Conservation (phyloP, 2,329 filamentous ascomycete genomes). For the Cadophora sp. region DNA sequence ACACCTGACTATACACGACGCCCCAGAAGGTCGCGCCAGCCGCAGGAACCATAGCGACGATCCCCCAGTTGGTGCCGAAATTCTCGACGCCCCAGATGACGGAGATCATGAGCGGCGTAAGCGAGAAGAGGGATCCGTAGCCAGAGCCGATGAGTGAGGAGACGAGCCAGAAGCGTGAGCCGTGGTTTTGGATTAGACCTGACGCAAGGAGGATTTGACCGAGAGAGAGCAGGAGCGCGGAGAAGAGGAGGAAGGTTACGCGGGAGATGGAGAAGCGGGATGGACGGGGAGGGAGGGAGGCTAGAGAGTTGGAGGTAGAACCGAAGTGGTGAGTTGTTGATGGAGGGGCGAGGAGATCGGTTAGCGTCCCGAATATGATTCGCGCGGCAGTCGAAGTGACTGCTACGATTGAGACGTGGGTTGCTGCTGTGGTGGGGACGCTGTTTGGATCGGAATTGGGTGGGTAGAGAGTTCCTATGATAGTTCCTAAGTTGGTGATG, state of each 20-base stretch:
- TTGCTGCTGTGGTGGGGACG: conserved; percentile 68
- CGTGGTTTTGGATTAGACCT: conserved; percentile 75
- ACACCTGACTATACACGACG: conserved; percentile 82
- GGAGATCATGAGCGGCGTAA: conserved; percentile 91
- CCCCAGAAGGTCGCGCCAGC: conserved; percentile 90
- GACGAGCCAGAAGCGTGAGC: conserved; percentile 83
- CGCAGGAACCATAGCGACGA: conserved; percentile 90
- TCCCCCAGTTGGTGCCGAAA: conserved; percentile 97
- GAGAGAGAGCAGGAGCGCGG: conserved; percentile 74
- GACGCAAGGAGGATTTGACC: conserved; percentile 82
- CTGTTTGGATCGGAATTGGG: conserved; percentile 55
- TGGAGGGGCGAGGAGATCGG: conserved; percentile 81
- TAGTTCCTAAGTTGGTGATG: conserved; percentile 95
- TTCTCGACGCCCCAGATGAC: conserved; percentile 99
- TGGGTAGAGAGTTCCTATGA: conserved; percentile 84
- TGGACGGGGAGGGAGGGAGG: conserved; percentile 49
- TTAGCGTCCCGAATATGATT: conserved; percentile 86
- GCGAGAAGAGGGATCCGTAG: conserved; percentile 89
- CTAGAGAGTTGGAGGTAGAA: conserved; percentile 40
- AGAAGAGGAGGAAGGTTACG: conserved; percentile 78
- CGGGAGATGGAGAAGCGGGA: conserved; percentile 70
- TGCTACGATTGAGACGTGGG: conserved; percentile 92
- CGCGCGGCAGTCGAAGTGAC: conserved; percentile 90
- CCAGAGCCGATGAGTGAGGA: conserved; percentile 86
- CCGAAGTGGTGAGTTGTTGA: conserved; percentile 45